phyloP scores from a whole-genome alignment of 2,329 filamentous ascomycete species.

The Amauroascus niger region DNA sequence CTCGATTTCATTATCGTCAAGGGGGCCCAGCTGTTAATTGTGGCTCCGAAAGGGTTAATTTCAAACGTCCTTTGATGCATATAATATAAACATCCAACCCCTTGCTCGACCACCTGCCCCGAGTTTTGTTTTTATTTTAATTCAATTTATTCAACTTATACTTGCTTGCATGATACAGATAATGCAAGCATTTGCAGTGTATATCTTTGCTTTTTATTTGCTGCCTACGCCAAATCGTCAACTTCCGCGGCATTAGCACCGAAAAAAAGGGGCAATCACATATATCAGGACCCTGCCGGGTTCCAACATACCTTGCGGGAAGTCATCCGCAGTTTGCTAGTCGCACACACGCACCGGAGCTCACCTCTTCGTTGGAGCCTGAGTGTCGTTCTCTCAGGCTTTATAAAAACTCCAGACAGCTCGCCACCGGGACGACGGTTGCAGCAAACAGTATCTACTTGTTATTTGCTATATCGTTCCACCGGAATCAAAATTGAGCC shows the following conservation, averaged over 20 bases:
- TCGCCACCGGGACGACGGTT: neutral
- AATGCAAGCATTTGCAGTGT: neutral
- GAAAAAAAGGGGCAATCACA: neutral
- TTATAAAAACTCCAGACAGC: neutral
- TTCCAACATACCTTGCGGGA: neutral
- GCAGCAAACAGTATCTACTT: neutral
- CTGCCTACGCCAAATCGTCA: neutral
- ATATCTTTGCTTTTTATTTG: neutral
- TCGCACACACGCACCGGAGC: neutral
- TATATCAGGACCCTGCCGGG: neutral
- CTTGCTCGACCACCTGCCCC: neutral
- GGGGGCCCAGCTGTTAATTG: constrained; percentile 3
- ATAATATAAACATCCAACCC: neutral
- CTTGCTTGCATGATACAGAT: neutral
- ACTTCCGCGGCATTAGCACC: neutral
- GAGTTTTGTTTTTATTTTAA: neutral
- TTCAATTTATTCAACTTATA: neutral
- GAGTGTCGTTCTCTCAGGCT: neutral
- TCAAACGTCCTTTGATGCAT: constrained; percentile 4
- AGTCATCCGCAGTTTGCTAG: neutral
- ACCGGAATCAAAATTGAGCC: too few relatives aligned
- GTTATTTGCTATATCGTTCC: neutral
- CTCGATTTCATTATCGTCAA: constrained; percentile 2
- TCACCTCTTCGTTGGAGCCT: neutral
- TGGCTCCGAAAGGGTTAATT: neutral